Evolutionary conservation across 805 yeast species (phyloP).

Genomic region (Blastobotrys attinorum): DNA sequence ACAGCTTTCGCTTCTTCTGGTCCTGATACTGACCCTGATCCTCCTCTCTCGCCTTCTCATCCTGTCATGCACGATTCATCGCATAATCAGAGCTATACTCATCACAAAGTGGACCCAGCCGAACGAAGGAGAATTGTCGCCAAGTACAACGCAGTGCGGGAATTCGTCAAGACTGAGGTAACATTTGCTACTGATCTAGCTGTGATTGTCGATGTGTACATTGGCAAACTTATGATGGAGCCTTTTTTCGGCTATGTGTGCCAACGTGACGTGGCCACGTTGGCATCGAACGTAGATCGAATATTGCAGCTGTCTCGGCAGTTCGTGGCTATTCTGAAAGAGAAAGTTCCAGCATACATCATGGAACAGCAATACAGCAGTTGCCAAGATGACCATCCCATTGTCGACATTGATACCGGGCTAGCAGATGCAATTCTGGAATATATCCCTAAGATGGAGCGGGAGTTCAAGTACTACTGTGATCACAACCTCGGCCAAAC

Average conservation of each 20-base stretch:
- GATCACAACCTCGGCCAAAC: conserved; percentile 24
- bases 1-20: too few species aligned
- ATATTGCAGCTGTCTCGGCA: conserved; percentile 26
- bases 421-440: conserved; percentile 28
- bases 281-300: conserved; percentile 30
- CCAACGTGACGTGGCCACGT: conserved; percentile 18
- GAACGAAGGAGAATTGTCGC: conserved; percentile 13
- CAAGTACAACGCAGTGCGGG: conserved; percentile 28
- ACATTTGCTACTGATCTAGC: conserved; percentile 31
- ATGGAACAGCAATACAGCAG: conserved; percentile 12
- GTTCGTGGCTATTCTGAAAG: conserved; percentile 23
- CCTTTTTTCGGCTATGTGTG: conserved; percentile 20
- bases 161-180: conserved; percentile 32
- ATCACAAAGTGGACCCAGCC: too few species aligned
- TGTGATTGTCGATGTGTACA: conserved; percentile 28
- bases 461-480: conserved; percentile 28
- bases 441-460: conserved; percentile 25
- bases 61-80: too few species aligned
- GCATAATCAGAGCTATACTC: too few species aligned
- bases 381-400: conserved; percentile 7
- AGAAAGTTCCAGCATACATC: conserved; percentile 24
- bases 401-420: conserved; percentile 19
- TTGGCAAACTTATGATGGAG: conserved; percentile 20
- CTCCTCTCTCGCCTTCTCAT: too few species aligned
- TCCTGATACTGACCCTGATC: too few species aligned